Percentiles rank a stretch among this genome's conserved stretches.
These are phyloP conservation scores for Botrytis porri DNA, from an alignment of 2,329 filamentous ascomycete species.

Conservation along the genomic window DNA sequence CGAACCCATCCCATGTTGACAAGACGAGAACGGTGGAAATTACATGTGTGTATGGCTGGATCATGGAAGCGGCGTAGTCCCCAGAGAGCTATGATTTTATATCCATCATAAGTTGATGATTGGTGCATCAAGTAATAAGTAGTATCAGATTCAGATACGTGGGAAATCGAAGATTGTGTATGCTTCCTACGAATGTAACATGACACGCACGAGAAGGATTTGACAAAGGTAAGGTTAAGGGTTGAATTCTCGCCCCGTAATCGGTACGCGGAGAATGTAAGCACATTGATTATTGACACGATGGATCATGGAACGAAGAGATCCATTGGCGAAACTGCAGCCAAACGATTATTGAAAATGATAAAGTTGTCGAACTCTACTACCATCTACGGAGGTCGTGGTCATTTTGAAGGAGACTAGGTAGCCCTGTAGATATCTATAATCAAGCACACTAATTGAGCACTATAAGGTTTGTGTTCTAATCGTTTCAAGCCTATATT, in stretches of 20 bases:
- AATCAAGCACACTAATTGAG: too few species aligned
- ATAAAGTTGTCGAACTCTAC: not conserved
- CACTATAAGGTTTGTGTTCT: too few species aligned
- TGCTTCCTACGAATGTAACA: slow-evolving; percentile 1
- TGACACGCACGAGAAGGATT: not conserved
- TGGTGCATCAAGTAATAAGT: not conserved
- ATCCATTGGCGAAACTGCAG: not conserved
- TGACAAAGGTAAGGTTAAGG: not conserved
- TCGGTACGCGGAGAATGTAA: not conserved
- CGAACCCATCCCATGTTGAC: not conserved
- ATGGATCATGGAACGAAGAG: not conserved
- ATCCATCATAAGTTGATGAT: not conserved
- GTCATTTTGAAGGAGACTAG: too few species aligned
- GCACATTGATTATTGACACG: not conserved
- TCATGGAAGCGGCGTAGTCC: slow-evolving; percentile 1
- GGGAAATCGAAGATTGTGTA: not conserved
- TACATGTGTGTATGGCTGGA: not conserved
- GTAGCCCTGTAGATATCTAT: too few species aligned
- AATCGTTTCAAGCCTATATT: too few species aligned
- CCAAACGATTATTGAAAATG: not conserved
- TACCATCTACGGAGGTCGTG: too few species aligned
- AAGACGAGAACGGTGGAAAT: not conserved
- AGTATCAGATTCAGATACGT: not conserved
- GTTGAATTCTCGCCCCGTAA: not conserved
- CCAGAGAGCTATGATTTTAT: not conserved